Evolutionary conservation across 2,329 filamentous ascomycete species (phyloP), one percentile per base, ranked within the genome.

Genomic region (Xylaria sp.): DNA sequence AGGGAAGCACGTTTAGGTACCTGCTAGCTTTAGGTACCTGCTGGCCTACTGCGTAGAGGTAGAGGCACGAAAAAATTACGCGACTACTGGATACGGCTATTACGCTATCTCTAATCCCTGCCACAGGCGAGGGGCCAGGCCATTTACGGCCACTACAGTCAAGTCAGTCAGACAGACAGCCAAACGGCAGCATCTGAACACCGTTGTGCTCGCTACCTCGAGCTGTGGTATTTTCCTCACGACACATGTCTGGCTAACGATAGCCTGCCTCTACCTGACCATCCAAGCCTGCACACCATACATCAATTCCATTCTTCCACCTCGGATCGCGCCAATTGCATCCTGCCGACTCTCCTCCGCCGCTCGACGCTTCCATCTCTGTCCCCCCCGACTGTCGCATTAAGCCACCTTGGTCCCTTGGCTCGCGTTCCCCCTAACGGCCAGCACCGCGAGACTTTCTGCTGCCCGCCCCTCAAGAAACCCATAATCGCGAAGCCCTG

Each of bases 351-450:
- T 26, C 24, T 26, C 24, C 24, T 34, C 3, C 29, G 16, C 29
- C 3, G 6, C 16, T 3, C 29, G 11, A 4, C 29, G 11, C 29
- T 34, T 13, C 11, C 29, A 34, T 34, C 5, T 34, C 11, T 34
- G 4, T 34, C 8, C 16, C 9, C 9, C 16, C 16, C 8, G 6
- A 13, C 16, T 34, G 29, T 34, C 29, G 52, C 60, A 59, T 54
- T 42, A n/a, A 58, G 60, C 56, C 60, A 61, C 56, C 50, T 60
- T 57, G 38, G 37, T 40, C 44, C 54, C 54, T 39, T 45, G 18
- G 13, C 19, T 51, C 46, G 26, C 50, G 43, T 42, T 29, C 22
- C 18, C 46, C 42, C 50, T 41, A 39, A 22, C 51, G 43, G 44
- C 44, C 52, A 55, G 52, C 52, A 56, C 58, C 56, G 52, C 48